Conservation (phyloP, 768 basidiomycete genomes). For the Panaeolus papilionaceus region DNA sequence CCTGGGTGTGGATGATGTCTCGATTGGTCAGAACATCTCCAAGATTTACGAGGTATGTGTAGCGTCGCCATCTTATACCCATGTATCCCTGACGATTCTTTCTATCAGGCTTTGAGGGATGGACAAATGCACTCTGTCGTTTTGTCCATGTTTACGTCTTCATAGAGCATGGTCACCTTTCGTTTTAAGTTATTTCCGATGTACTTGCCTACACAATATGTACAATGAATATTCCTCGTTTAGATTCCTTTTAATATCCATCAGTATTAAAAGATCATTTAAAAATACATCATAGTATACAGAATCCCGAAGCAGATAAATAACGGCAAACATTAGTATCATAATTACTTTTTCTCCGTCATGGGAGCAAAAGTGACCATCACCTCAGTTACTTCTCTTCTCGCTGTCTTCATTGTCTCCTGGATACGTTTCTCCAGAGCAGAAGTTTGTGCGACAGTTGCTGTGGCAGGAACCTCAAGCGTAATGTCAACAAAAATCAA, state of each 20-base stretch:
- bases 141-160: conserved; percentile 51
- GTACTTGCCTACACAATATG: neutral
- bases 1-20: conserved; percentile 55
- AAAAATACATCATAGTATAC: conserved; percentile 16
- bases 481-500: conserved; percentile 84
- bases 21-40: conserved; percentile 76
- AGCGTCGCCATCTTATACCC: neutral
- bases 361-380: conserved; percentile 58
- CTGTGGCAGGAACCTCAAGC: conserved; percentile 65
- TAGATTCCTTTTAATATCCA: neutral
- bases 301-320: neutral
- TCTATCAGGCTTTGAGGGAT: conserved; percentile 63
- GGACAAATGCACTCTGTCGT: conserved; percentile 69
- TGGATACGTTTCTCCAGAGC: conserved; percentile 68
- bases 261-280: neutral
- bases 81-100: conserved; percentile 14
- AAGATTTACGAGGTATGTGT: conserved; percentile 68
- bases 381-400: conserved; percentile 77
- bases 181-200: neutral
- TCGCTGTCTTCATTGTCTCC: conserved; percentile 55
- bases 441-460: conserved; percentile 65
- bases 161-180: neutral
- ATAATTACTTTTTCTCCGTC: conserved; percentile 16
- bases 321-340: conserved; percentile 3
- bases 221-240: neutral